Evolutionary conservation across 2,329 filamentous ascomycete species (phyloP).

Genomic region (Gnomoniopsis sp.): DNA sequence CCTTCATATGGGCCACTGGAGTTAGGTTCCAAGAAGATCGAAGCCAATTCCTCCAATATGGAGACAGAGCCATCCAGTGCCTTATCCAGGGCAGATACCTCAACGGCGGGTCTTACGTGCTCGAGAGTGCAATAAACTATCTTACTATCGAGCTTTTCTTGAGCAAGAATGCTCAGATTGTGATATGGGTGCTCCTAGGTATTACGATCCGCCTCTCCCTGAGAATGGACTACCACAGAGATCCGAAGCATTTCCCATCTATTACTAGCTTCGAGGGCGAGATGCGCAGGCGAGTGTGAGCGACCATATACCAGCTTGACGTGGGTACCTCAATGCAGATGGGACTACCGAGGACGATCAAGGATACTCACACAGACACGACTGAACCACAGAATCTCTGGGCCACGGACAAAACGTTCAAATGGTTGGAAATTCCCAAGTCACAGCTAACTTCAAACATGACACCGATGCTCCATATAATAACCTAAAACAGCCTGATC

Average conservation of each 20-base stretch:
- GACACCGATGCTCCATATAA: neutral
- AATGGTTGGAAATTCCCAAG: neutral
- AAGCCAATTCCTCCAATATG: neutral
- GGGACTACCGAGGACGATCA: neutral
- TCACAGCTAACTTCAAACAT: neutral
- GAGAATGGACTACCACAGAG: neutral
- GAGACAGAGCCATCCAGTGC: neutral
- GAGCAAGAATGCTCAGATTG: neutral
- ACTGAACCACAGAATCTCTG: neutral
- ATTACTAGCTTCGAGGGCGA: neutral
- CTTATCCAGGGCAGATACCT: neutral
- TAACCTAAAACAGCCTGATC: neutral
- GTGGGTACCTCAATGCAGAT: neutral
- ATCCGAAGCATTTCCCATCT: neutral
- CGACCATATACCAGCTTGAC: neutral
- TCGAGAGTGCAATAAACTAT: neutral
- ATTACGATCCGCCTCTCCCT: neutral
- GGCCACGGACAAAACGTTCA: neutral
- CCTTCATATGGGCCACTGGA: neutral
- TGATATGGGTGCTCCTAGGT: neutral
- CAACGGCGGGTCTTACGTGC: neutral
- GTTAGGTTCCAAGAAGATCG: neutral
- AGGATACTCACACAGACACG: neutral
- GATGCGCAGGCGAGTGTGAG: neutral
- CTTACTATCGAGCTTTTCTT: neutral